Conservation (phyloP, 176 grass and related monocot genomes). For the Oropetium thomaeum region DNA sequence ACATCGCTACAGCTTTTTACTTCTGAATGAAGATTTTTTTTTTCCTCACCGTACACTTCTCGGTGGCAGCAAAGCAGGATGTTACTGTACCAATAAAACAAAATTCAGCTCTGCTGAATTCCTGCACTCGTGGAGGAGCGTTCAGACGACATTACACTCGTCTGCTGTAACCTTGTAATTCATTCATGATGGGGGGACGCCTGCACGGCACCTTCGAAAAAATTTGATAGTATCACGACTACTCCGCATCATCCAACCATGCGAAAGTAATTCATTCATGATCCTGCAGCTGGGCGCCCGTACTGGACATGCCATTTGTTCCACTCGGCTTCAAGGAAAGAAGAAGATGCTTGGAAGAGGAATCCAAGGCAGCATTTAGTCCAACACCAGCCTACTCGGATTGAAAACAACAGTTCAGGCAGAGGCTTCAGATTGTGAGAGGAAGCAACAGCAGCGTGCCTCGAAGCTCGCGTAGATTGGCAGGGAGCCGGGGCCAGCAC, state of each 20-base stretch:
- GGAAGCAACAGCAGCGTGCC: slow-evolving; percentile 12
- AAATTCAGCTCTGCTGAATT: neutral
- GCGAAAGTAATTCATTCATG: slow-evolving; percentile 4
- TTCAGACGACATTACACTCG: neutral
- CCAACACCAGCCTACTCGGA: neutral
- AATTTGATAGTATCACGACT: neutral
- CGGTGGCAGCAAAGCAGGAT: neutral
- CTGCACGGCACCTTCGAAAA: neutral
- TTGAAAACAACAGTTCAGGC: slow-evolving; percentile 48
- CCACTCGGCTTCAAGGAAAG: slow-evolving; percentile 13
- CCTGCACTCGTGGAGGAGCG: neutral
- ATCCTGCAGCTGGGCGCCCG: neutral
- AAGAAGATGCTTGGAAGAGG: neutral
- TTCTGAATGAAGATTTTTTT: neutral
- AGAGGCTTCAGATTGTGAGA: neutral
- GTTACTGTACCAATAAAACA: neutral
- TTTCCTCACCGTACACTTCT: no score
- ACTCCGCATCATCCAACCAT: neutral
- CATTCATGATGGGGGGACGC: no score
- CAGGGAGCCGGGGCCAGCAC: slow-evolving; percentile 25
- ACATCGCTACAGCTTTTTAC: neutral
- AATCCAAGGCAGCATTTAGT: slow-evolving; percentile 49
- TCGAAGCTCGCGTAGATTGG: slow-evolving; percentile 52
- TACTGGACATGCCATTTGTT: slow-evolving; percentile 32
- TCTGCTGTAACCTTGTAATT: no score